These are phyloP conservation scores for Thalassiosira mediterranea DNA, from an alignment of 352 stramenopile species.

Conservation along the genomic window DNA sequence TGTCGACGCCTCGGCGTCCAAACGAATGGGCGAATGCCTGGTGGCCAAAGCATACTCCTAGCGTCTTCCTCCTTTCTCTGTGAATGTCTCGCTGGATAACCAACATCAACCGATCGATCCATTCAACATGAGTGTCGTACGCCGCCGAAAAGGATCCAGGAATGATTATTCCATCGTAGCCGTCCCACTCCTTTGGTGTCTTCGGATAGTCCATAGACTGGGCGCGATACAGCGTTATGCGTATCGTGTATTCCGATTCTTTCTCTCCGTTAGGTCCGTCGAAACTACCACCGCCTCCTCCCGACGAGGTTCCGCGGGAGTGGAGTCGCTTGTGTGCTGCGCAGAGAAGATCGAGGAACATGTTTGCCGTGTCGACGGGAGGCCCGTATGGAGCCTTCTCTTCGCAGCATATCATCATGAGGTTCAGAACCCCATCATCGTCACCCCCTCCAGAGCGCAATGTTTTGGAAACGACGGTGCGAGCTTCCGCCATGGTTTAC, in stretches of 20 bases:
- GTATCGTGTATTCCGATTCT: conserved; percentile 8
- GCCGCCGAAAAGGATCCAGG: conserved; percentile 74
- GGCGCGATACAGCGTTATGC: conserved; percentile 46
- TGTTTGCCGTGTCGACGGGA: conserved; percentile 51
- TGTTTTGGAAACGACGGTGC: conserved; percentile 10
- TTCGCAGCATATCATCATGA: conserved; percentile 70
- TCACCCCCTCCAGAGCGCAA: not conserved
- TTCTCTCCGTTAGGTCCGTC: not conserved
- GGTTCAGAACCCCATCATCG: conserved; percentile 9
- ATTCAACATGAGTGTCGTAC: conserved; percentile 60
- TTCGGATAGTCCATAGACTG: conserved; percentile 57
- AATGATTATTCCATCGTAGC: conserved; percentile 69
- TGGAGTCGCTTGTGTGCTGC: conserved; percentile 22
- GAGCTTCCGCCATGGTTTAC: too few relatives aligned
- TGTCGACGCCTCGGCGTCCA: not conserved
- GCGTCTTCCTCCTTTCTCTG: conserved; percentile 44
- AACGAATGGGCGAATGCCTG: conserved; percentile 78
- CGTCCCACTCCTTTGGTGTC: conserved; percentile 40
- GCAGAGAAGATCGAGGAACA: conserved; percentile 71
- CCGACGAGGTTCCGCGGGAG: conserved; percentile 4
- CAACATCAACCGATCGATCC: conserved; percentile 59
- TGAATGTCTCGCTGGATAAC: conserved; percentile 66
- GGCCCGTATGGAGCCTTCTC: conserved; percentile 67
- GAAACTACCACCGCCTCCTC: not conserved
- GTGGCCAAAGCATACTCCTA: conserved; percentile 80